Evolutionary conservation across 768 basidiomycete genomes (phyloP).

Genomic region (Boletus rufocinnamomeus): DNA sequence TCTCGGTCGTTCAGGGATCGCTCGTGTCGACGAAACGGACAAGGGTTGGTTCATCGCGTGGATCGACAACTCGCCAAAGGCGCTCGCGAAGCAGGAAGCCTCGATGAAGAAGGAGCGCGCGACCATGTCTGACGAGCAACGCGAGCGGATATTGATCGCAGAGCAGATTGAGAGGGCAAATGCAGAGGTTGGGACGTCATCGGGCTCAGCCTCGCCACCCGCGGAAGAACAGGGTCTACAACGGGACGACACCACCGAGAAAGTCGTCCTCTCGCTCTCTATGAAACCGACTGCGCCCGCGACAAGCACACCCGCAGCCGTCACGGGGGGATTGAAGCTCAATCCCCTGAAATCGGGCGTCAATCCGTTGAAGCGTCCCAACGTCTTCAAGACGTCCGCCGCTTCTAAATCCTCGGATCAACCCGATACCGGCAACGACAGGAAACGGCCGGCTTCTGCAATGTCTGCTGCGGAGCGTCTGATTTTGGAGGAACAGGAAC

Average conservation of each 20-base stretch:
- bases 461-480: slow-evolving; percentile 85
- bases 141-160: slow-evolving; percentile 84
- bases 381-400: slow-evolving; percentile 63
- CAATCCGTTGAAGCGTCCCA: slow-evolving; percentile 73
- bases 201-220: slow-evolving; percentile 39
- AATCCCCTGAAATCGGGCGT: slow-evolving; percentile 47
- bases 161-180: slow-evolving; percentile 93
- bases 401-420: slow-evolving; percentile 33
- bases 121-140: slow-evolving; percentile 91
- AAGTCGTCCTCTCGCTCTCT: slow-evolving; percentile 73
- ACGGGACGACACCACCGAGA: slow-evolving; percentile 70
- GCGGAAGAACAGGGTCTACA: slow-evolving; percentile 60
- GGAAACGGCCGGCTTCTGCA: slow-evolving; percentile 60
- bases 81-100: slow-evolving; percentile 86
- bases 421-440: slow-evolving; percentile 45
- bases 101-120: slow-evolving; percentile 89
- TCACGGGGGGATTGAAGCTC: slow-evolving; percentile 52
- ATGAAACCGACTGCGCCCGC: slow-evolving; percentile 47
- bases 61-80: slow-evolving; percentile 96
- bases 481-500: slow-evolving; percentile 88
- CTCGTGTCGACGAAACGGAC: slow-evolving; percentile 95
- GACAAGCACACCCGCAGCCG: slow-evolving; percentile 33
- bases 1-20: slow-evolving; percentile 82
- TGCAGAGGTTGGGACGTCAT: slow-evolving; percentile 40
- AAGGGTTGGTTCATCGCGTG: slow-evolving; percentile 98